phyloP scores from a whole-genome alignment of 352 stramenopile genomes.

The Phytophthora hibernalis region DNA sequence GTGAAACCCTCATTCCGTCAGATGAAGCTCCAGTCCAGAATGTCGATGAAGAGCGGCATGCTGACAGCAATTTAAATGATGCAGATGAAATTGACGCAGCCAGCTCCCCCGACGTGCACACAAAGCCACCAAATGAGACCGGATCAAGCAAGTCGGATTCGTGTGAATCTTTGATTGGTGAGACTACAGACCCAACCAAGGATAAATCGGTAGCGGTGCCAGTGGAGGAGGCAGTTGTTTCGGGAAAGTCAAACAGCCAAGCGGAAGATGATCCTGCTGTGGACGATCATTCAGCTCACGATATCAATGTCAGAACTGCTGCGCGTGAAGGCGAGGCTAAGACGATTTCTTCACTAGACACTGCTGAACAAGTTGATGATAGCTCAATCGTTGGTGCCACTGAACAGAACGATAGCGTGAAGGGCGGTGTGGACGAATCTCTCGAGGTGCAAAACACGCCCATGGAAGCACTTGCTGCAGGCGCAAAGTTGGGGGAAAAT shows the following conservation, averaged over 20 bases:
- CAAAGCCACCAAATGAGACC: neutral
- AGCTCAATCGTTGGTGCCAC: no score
- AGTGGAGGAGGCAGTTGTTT: neutral
- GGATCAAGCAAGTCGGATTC: neutral
- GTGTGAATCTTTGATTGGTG: neutral
- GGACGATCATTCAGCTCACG: no score
- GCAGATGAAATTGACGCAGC: neutral
- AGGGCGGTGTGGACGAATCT: neutral
- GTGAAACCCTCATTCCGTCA: constrained; percentile 3
- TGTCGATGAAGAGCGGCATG: constrained; percentile 10
- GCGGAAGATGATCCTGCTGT: no score
- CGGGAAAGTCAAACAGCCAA: neutral
- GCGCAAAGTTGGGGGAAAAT: neutral
- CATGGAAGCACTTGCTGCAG: neutral
- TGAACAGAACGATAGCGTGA: no score
- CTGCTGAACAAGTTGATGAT: no score
- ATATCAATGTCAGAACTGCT: no score
- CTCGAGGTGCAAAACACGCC: neutral
- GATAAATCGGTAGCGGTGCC: neutral
- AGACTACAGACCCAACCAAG: neutral
- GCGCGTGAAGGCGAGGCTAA: no score
- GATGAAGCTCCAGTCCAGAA: constrained; percentile 1
- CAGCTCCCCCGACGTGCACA: no score
- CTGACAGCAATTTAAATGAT: constrained; percentile 13
- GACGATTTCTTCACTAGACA: no score